phyloP scores from a whole-genome alignment of 441 rosid species.

The Arabidopsis lyrata region DNA sequence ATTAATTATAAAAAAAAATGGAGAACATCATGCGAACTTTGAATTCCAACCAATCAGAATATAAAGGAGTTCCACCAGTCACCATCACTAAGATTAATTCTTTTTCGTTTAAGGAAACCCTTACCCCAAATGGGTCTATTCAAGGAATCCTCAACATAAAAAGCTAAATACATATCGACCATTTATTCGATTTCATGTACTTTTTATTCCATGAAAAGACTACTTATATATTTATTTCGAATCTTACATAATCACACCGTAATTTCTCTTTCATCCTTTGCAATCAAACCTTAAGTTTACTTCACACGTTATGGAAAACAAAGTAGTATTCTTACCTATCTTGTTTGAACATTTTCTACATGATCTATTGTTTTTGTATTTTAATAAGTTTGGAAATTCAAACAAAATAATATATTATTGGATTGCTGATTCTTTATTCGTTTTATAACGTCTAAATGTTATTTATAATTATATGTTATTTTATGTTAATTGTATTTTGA shows the following conservation, averaged over 20 bases:
- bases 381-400: neutral
- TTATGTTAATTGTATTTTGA: too few relatives aligned
- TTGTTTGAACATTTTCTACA: neutral
- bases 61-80: slow-evolving; percentile 25
- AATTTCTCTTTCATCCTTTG: neutral
- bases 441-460: too few relatives aligned
- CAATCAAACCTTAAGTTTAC: neutral
- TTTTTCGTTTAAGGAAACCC: slow-evolving; percentile 44
- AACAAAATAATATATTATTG: neutral
- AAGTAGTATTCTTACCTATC: neutral
- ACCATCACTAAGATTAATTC: slow-evolving; percentile 30
- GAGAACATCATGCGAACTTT: slow-evolving; percentile 36
- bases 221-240: neutral
- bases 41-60: slow-evolving; percentile 34
- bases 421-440: neutral
- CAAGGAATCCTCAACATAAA: slow-evolving; percentile 20
- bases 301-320: neutral
- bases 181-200: slow-evolving; percentile 32
- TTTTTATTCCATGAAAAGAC: slow-evolving; percentile 8
- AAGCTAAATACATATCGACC: slow-evolving; percentile 15
- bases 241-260: slow-evolving; percentile 5
- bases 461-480: too few relatives aligned
- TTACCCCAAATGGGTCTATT: slow-evolving; percentile 39
- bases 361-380: neutral
- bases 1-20: neutral